These are phyloP conservation scores for Begonia loranthoides DNA, from an alignment of 306 rosid genomes.

Conservation along the genomic window DNA sequence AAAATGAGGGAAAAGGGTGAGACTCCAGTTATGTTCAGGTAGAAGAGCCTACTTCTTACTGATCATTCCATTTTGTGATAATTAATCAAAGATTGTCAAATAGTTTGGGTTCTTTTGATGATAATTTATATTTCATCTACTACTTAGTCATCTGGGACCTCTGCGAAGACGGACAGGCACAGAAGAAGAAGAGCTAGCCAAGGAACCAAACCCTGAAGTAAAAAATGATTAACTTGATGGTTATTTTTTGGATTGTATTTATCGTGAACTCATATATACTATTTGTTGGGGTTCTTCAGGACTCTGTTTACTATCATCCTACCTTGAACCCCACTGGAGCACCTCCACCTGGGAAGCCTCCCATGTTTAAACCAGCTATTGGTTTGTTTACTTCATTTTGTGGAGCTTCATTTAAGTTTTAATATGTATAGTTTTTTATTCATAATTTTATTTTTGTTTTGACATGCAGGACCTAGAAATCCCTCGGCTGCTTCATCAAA, in stretches of 20 bases:
- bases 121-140: conserved; percentile 18
- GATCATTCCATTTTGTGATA: too few relatives aligned
- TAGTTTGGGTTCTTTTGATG: conserved; percentile 10
- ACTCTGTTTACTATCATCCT: conserved; percentile 41
- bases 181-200: conserved; percentile 89
- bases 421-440: conserved; percentile 1
- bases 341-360: conserved; percentile 99
- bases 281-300: conserved; percentile 7
- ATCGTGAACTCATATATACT: conserved; percentile 1
- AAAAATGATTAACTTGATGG: conserved; percentile 4
- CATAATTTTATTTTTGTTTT: conserved; percentile 7
- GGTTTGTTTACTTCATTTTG: conserved; percentile 27
- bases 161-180: conserved; percentile 67
- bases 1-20: conserved; percentile 92
- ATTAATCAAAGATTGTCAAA: too few relatives aligned
- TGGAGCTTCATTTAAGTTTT: conserved; percentile 6
- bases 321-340: conserved; percentile 95
- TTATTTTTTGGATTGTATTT: neutral
- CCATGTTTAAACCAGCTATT: conserved; percentile 84
- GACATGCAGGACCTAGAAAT: conserved; percentile 75
- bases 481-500: conserved; percentile 81
- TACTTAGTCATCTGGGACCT: conserved; percentile 86
- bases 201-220: conserved; percentile 88
- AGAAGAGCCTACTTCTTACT: conserved; percentile 5
- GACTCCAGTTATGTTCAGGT: conserved; percentile 98